Evolutionary conservation across 2,329 filamentous ascomycete species (phyloP).

Genomic region (Verticillium zaregamsianum): DNA sequence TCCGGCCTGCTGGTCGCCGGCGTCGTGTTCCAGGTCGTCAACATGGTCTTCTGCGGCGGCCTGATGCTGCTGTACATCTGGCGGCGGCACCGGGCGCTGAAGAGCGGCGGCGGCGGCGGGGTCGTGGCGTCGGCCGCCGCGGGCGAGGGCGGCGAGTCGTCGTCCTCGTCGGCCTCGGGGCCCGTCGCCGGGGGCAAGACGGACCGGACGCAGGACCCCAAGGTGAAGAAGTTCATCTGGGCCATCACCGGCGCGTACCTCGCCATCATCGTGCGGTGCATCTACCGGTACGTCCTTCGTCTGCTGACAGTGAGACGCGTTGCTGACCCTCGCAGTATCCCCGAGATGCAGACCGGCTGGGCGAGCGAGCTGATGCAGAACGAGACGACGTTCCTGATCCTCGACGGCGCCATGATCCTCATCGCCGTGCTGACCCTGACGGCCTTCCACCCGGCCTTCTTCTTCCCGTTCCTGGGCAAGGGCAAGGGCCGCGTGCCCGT

Average conservation of each 20-base stretch:
- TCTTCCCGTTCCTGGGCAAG: constrained; percentile 9
- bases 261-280: constrained; percentile 12
- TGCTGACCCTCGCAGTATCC: constrained; percentile 2
- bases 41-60: constrained; percentile 18
- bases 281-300: constrained; percentile 9
- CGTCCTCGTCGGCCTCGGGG: not conserved
- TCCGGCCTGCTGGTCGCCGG: constrained; percentile 15
- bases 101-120: not conserved
- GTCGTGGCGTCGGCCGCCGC: not conserved
- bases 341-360: constrained; percentile 10
- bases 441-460: constrained; percentile 8
- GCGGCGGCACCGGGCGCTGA: not conserved
- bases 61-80: constrained; percentile 16
- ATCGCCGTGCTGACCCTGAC: constrained; percentile 6
- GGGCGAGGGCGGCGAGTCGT: not conserved
- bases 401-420: constrained; percentile 13
- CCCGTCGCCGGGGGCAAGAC: not conserved
- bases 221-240: constrained; percentile 7
- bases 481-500: not conserved
- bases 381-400: constrained; percentile 12
- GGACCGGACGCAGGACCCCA: not conserved
- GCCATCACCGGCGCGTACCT: constrained; percentile 8
- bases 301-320: not conserved
- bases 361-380: constrained; percentile 12
- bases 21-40: constrained; percentile 17